A percentile compares a stretch with the other conserved stretches of the same genome.
Evolutionary conservation across 306 rosid species (phyloP).

Genomic region (Cucurbita ficifolia): DNA sequence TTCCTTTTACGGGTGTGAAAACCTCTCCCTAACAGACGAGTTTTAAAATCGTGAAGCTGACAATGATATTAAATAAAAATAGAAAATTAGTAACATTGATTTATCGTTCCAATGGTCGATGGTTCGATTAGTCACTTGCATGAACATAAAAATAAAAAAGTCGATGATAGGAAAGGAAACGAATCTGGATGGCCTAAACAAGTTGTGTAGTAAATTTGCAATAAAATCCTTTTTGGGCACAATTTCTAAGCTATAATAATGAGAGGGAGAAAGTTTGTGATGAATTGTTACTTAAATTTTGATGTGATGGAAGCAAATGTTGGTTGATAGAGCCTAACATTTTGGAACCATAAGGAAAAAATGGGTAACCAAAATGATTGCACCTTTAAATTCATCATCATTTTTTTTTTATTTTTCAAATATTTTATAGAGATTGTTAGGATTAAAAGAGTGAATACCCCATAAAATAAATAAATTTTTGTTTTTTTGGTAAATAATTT

Average conservation of each 20-base stretch:
- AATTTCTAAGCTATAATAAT: background rate
- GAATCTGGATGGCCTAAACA: too few relatives aligned
- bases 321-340: background rate
- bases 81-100: too few relatives aligned
- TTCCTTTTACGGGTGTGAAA: too few relatives aligned
- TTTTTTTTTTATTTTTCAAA: background rate
- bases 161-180: too few relatives aligned
- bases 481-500: too few relatives aligned
- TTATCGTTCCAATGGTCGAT: too few relatives aligned
- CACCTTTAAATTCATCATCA: background rate
- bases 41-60: too few relatives aligned
- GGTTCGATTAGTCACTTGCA: too few relatives aligned
- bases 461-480: too few relatives aligned
- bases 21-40: too few relatives aligned
- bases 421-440: background rate
- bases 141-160: too few relatives aligned
- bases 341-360: background rate
- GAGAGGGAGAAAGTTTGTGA: background rate
- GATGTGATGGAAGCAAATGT: slow-evolving; percentile 5
- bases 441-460: background rate
- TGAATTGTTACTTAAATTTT: background rate
- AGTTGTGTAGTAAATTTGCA: background rate
- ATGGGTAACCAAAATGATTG: background rate
- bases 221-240: background rate
- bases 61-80: too few relatives aligned